phyloP scores from a whole-genome alignment of 2,329 filamentous ascomycete genomes.

The Stromatinia cepivora region DNA sequence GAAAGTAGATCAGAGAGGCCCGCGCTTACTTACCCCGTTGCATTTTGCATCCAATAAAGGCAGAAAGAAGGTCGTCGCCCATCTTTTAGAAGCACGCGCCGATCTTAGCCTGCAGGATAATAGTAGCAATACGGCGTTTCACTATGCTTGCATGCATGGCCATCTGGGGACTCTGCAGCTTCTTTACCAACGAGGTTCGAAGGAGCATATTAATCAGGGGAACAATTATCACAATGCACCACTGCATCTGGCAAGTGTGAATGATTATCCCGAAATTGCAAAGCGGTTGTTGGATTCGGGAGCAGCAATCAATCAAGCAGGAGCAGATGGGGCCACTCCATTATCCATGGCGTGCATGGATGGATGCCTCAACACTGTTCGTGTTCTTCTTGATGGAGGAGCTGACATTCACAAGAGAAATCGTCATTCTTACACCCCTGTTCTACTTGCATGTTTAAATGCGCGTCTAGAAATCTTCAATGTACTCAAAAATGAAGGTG shows the following conservation, averaged over 20 bases:
- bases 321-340: neutral
- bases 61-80: neutral
- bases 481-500: neutral
- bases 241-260: neutral
- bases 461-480: neutral
- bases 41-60: neutral
- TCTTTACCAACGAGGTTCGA: neutral
- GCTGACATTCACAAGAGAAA: neutral
- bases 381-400: neutral
- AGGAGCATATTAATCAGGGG: neutral
- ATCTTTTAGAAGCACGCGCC: neutral
- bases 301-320: neutral
- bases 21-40: neutral
- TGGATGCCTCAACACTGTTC: neutral
- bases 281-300: neutral
- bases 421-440: neutral
- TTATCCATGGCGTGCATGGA: rapidly evolving
- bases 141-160: neutral
- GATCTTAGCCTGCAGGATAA: neutral
- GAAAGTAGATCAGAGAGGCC: neutral
- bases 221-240: neutral
- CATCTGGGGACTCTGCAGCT: neutral
- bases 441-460: neutral
- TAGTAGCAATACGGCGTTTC: neutral
- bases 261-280: neutral